Evolutionary conservation across 768 basidiomycete genomes (phyloP), one percentile per base, ranked within the genome.

Genomic region (Mycena filopes): DNA sequence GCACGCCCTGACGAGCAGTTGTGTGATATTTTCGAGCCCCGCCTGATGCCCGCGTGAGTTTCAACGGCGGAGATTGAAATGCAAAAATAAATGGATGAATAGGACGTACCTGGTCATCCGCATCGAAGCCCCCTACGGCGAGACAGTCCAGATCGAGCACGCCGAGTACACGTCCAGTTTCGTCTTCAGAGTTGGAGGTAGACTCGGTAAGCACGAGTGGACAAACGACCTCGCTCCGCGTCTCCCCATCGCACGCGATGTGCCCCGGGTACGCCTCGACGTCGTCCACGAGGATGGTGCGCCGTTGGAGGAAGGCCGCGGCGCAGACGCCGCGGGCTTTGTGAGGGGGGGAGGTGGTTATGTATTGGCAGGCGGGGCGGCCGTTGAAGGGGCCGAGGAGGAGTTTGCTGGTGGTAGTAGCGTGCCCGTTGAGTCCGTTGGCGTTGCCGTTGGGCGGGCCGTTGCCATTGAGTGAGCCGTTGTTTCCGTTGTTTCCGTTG

Each of bases 171-270:
- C 75, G 65, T 18, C 38, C 29, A 31, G 73, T 70, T 28, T 74
- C 72, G n/a, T 70, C 77, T 41, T 76, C 76, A 54, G 76, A 55
- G 36, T 65, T n/a, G n/a, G n/a, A n/a, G n/a, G n/a, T n/a, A n/a
- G n/a, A n/a, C n/a, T n/a, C n/a, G n/a, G 67, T 41, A 83, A 68
- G n/a, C 47, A 89, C 73, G 20, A 98, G 81, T 9, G 96, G 96
- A 53, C 92, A 80, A 25, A 98, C 96, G 53, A 98, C 88, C 76
- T 99, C 97, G 71, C 93, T 94, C 72, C 90, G 90, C 2, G 96
- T 97, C 56, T 90, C 88, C 23, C 89, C 93, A 70, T 98, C 96
- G 73, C 97, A 98, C 3, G 95, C 94, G 66, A 98, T 97, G 74
- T 99, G 97, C 0, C 96, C 95, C 1, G 94, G 94, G 73, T 95